A percentile compares a stretch with the other conserved stretches of the same genome.
Conservation (phyloP, 257 asterid genomes). For the Penstemon eatonii region DNA sequence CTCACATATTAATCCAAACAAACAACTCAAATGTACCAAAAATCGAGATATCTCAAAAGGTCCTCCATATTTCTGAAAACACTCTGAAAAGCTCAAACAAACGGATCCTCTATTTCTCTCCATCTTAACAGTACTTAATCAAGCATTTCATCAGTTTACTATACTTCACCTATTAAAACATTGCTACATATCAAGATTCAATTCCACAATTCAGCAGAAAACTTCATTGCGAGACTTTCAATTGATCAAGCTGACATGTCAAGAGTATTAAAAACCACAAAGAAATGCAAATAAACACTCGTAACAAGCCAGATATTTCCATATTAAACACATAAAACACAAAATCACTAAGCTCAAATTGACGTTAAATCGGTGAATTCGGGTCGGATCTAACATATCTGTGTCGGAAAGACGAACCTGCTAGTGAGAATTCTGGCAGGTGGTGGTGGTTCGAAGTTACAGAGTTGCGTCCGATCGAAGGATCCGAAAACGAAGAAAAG, state of each 20-base stretch:
- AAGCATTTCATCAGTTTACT: background rate
- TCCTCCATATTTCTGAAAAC: too few relatives aligned
- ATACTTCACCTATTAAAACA: background rate
- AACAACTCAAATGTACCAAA: too few relatives aligned
- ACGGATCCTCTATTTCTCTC: too few relatives aligned
- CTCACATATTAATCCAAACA: too few relatives aligned
- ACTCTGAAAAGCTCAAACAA: too few relatives aligned
- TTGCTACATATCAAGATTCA: conserved; percentile 4
- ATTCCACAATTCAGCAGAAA: conserved; percentile 1
- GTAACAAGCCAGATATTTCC: too few relatives aligned
- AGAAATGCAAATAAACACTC: background rate
- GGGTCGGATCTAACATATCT: conserved; percentile 47
- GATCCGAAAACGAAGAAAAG: conserved; percentile 53
- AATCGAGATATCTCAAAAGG: too few relatives aligned
- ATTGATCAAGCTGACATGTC: background rate
- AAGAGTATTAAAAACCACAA: background rate
- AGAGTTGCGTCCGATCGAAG: conserved; percentile 50
- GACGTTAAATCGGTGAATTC: conserved; percentile 17
- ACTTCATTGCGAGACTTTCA: background rate
- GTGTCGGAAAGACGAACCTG: conserved; percentile 34
- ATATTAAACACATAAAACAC: background rate
- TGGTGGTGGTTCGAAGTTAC: conserved; percentile 20
- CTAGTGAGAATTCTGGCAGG: conserved; percentile 22
- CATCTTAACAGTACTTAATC: background rate
- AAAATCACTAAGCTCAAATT: conserved; percentile 8